phyloP scores from a whole-genome alignment of 2,329 filamentous ascomycete genomes.

The Apiospora hydei region DNA sequence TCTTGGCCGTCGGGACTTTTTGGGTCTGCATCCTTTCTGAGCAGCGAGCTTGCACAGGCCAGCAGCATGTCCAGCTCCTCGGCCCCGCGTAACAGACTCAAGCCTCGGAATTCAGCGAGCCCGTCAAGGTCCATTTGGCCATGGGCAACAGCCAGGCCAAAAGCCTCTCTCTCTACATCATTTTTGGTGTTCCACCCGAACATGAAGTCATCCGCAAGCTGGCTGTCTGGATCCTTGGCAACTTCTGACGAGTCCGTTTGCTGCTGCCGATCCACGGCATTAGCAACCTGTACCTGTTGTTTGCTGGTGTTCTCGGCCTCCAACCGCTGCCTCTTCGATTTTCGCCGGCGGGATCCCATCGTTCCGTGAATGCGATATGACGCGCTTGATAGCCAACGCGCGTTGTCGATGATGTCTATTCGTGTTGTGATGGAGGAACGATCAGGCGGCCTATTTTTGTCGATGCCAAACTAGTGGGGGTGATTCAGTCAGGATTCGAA shows the following conservation, averaged over 20 bases:
- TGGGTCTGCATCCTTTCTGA: slow-evolving; percentile 30
- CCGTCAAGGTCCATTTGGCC: not conserved
- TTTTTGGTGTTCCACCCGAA: slow-evolving; percentile 41
- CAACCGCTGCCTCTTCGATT: not conserved
- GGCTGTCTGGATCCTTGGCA: slow-evolving; percentile 4
- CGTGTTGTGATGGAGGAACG: not conserved
- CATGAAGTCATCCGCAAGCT: slow-evolving; percentile 39
- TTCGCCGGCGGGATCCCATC: not conserved
- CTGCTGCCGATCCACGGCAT: not conserved
- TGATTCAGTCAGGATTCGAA: not conserved
- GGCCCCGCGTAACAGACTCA: slow-evolving; percentile 39
- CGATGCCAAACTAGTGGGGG: slow-evolving; percentile 5
- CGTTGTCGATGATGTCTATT: not conserved
- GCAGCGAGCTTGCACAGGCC: slow-evolving; percentile 40
- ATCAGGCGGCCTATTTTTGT: not conserved
- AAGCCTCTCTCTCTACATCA: not conserved
- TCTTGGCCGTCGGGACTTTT: slow-evolving; percentile 38
- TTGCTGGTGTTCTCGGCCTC: not conserved
- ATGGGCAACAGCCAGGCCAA: not conserved
- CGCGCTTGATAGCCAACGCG: not conserved
- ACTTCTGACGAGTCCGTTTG: not conserved
- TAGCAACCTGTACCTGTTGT: not conserved
- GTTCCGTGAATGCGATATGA: not conserved
- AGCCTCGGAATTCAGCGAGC: slow-evolving; percentile 1
- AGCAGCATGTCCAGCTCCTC: slow-evolving; percentile 46